Evolutionary conservation across 2,329 filamentous ascomycete species (phyloP), one percentile per base, ranked within the genome.

Genomic region (Colletotrichum camelliae): DNA sequence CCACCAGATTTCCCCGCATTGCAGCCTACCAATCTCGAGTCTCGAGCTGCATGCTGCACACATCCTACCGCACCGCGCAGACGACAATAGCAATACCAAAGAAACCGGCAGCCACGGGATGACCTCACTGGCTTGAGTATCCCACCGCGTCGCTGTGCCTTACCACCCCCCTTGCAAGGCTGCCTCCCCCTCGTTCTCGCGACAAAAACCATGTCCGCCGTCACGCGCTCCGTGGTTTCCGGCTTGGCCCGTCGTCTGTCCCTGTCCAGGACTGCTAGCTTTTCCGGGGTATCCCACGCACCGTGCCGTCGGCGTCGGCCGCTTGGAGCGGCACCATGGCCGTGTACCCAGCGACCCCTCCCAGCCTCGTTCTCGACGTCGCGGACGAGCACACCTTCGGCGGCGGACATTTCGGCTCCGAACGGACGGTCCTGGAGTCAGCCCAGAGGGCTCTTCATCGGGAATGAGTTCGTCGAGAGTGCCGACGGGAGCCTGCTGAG

Each of bases 391-490:
- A 61, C 31, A 8, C 29, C 84, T 80, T 57, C 24, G 37, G 81
- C 85, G 64, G 85, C 92, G 69, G 89, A 95, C 80, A 89, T 96
- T 74, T 94, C 89, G 10, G 94, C 94, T 66, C 94, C 94, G 6
- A 96, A 96, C 84, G 94, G 94, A 80, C 88, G 86, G 83, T 92
- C 90, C 80, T 96, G 94, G 85, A 87, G 85, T 15, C 93, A 95
- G 86, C 21, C 21, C 21, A 21, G 21, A 60, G 95, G 95, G n/a
- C 89, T 96, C 10, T 96, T 96, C 85, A 95, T 96, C 86, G 94
- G 95, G 87, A 95, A 96, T 78, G 93, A 95, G 82, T 96, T 94
- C 83, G 92, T 95, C 69, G 88, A 91, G 80, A 91, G 92, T 72
- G 92, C 89, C 82, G 90, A 89, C 16, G 92, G 90, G 60, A 88